phyloP scores from a whole-genome alignment of 2,329 filamentous ascomycete genomes.

The Aaosphaeria arxii region DNA sequence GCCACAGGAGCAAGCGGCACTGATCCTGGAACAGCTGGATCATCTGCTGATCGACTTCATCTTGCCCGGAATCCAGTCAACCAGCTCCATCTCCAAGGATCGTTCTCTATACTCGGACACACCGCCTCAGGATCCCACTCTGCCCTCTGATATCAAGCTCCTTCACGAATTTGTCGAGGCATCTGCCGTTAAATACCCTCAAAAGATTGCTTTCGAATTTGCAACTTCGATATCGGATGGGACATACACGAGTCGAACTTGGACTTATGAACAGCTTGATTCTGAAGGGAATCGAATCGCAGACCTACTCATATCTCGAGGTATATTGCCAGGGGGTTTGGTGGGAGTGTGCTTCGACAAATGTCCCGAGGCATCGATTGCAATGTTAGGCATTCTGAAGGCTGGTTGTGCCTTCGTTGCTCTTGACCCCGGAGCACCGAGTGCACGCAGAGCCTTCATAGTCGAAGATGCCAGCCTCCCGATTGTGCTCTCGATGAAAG shows the following conservation, averaged over 20 bases:
- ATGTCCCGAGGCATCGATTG: conserved; percentile 78
- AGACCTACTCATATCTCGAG: conserved; percentile 55
- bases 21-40: conserved; percentile 72
- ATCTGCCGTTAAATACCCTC: conserved; percentile 55
- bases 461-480: conserved; percentile 67
- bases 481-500: conserved; percentile 59
- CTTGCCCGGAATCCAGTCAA: conserved; percentile 41
- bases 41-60: conserved; percentile 60
- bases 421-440: conserved; percentile 71
- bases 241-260: conserved; percentile 50
- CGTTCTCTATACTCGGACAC: conserved; percentile 61
- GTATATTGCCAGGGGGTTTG: conserved; percentile 56
- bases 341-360: conserved; percentile 81
- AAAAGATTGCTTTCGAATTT: conserved; percentile 72
- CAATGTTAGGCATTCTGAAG: conserved; percentile 79
- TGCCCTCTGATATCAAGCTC: conserved; percentile 59
- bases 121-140: conserved; percentile 55
- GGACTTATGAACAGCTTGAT: conserved; percentile 75
- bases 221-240: conserved; percentile 54
- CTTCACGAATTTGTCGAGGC: conserved; percentile 77
- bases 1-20: conserved; percentile 63
- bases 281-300: conserved; percentile 70
- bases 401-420: conserved; percentile 79
- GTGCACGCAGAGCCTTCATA: conserved; percentile 74
- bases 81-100: conserved; percentile 35